A percentile compares a stretch with the other conserved stretches of the same genome.
Conservation (phyloP, 169 alveolate species). For the Plasmodium billcollinsi region DNA sequence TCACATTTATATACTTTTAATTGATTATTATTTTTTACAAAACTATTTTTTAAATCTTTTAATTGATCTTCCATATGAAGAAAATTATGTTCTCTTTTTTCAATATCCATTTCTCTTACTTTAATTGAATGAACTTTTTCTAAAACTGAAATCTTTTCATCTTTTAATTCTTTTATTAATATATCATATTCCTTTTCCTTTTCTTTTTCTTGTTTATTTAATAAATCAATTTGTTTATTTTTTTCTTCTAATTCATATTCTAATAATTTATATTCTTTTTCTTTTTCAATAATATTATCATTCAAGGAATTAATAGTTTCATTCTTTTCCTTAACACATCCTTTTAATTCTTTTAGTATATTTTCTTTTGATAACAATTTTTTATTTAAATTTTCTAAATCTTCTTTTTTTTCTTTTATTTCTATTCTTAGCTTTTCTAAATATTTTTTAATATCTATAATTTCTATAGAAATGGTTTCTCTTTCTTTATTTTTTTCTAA, state of each 20-base stretch:
- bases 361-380: constrained; percentile 47
- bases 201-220: constrained; percentile 24
- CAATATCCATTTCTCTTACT: constrained; percentile 19
- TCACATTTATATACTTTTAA: constrained; percentile 24
- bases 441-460: constrained; percentile 24
- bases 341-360: constrained; percentile 37
- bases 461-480: constrained; percentile 39
- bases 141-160: constrained; percentile 8
- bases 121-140: constrained; percentile 44
- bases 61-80: constrained; percentile 40
- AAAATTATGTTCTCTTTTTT: constrained; percentile 48
- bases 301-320: constrained; percentile 35
- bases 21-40: constrained; percentile 43
- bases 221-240: constrained; percentile 16
- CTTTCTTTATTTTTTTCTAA: constrained; percentile 67
- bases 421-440: constrained; percentile 47
- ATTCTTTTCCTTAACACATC: constrained; percentile 34
- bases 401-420: constrained; percentile 45
- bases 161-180: constrained; percentile 16
- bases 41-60: constrained; percentile 25
- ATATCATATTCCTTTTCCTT: constrained; percentile 48
- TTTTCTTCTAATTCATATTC: constrained; percentile 43
- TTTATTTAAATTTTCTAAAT: constrained; percentile 47
- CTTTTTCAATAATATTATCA: constrained; percentile 52
- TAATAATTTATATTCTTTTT: constrained; percentile 33